A percentile compares a stretch with the other conserved stretches of the same genome.
These are phyloP conservation scores for Dendrobium catenatum DNA, from an alignment of 106 monocot species.

Conservation along the genomic window DNA sequence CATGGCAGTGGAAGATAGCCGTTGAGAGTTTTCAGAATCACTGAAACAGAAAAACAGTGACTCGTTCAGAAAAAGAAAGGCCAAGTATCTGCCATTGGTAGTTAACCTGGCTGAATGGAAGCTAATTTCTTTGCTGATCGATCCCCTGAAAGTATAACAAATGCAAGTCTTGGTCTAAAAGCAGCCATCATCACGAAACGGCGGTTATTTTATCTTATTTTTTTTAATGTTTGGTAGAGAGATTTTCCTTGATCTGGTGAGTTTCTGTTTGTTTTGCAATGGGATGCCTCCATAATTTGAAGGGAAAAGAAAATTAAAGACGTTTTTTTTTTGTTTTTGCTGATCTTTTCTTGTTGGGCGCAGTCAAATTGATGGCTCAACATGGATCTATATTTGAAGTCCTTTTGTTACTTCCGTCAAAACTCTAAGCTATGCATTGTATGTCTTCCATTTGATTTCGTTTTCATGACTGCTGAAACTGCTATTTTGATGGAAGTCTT, in stretches of 20 bases:
- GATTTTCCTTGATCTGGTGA: not conserved
- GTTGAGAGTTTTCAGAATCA: constrained; percentile 63
- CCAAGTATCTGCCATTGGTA: not conserved
- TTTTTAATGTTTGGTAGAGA: not conserved
- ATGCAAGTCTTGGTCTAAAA: not conserved
- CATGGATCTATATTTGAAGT: no score
- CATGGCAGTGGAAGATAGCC: constrained; percentile 88
- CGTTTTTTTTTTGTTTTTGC: not conserved
- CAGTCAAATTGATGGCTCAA: not conserved
- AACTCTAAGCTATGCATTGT: no score
- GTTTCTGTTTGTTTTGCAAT: not conserved
- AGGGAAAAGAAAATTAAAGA: not conserved
- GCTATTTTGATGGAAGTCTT: no score
- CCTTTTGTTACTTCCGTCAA: no score
- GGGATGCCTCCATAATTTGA: not conserved
- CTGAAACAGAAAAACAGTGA: not conserved
- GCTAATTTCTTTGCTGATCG: not conserved
- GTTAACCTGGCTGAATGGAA: not conserved
- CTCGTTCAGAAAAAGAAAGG: not conserved
- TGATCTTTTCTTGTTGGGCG: not conserved
- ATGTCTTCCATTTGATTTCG: no score
- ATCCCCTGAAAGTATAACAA: not conserved
- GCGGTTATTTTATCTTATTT: not conserved
- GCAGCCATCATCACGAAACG: not conserved
- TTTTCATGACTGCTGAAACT: no score